Evolutionary conservation across 1,139 yeast species (phyloP).

Genomic region (Pichia sp.): DNA sequence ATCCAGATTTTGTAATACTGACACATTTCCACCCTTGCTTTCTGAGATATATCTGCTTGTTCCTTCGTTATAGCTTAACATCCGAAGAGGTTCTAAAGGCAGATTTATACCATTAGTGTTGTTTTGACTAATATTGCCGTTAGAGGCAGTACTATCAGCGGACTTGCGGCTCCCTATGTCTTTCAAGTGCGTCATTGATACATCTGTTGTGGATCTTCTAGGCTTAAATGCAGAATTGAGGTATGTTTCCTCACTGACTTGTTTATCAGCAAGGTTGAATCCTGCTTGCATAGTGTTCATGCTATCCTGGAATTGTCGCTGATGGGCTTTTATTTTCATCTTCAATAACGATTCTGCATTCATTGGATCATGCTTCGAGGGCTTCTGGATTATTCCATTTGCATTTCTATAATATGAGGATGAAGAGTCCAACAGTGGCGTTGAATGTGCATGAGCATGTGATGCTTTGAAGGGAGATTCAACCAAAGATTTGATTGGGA

Average conservation of each 20-base stretch:
- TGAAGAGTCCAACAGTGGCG: neutral
- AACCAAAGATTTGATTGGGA: slow-evolving; percentile 29
- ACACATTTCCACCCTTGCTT: neutral
- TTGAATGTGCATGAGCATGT: neutral
- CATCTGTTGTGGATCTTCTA: slow-evolving; percentile 12
- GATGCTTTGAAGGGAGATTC: slow-evolving; percentile 28
- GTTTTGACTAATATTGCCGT: neutral
- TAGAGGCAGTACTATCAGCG: neutral
- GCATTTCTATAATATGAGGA: neutral
- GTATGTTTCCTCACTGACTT: slow-evolving; percentile 15
- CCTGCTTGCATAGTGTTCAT: slow-evolving; percentile 1
- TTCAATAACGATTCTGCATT: slow-evolving; percentile 13
- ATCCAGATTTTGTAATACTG: slow-evolving; percentile 18
- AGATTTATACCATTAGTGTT: neutral
- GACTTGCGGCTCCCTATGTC: slow-evolving; percentile 6
- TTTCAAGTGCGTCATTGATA: slow-evolving; percentile 9
- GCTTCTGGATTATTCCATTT: slow-evolving; percentile 11
- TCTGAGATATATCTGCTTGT: neutral
- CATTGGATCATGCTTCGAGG: neutral
- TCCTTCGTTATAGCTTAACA: neutral
- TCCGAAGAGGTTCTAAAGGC: neutral
- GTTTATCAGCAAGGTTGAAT: neutral
- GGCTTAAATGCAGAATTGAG: slow-evolving; percentile 26
- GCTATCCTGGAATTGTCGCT: slow-evolving; percentile 8
- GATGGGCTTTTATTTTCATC: slow-evolving; percentile 21